These are phyloP conservation scores for Allomyces javanicus DNA, from an alignment of 192 early-diverging fungal species.

Conservation along the genomic window DNA sequence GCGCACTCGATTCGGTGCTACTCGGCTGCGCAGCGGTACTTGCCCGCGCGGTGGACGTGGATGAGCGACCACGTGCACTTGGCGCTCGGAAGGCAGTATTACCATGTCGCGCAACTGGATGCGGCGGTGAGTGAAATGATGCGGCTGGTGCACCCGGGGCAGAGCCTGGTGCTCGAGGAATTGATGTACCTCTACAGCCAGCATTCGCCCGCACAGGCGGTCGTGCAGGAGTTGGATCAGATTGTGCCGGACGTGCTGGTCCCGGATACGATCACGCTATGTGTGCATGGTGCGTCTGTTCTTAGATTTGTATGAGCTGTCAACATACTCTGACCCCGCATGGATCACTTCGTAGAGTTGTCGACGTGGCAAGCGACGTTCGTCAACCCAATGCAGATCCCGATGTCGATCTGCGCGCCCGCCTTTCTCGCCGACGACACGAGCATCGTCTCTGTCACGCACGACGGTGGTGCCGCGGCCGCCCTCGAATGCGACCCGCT, in stretches of 20 bases:
- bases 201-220: neutral
- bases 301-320: too few species aligned
- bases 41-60: neutral
- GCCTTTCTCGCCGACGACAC: too few species aligned
- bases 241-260: too few species aligned
- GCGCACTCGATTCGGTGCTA: neutral
- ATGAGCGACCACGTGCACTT: neutral
- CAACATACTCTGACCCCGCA: too few species aligned
- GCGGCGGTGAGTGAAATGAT: neutral
- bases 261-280: too few species aligned
- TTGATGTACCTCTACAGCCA: neutral
- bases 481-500: neutral
- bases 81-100: neutral
- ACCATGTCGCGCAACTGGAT: neutral
- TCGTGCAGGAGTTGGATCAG: too few species aligned
- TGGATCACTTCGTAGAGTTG: too few species aligned
- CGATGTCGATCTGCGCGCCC: too few species aligned
- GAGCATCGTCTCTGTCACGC: too few species aligned
- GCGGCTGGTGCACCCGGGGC: neutral
- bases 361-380: too few species aligned
- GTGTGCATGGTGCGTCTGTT: too few species aligned
- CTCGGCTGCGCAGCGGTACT: neutral
- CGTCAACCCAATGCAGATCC: too few species aligned
- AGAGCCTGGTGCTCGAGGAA: neutral
- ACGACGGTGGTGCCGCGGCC: neutral